Base-by-base conservation (phyloP, 805 yeast genomes). In the Wickerhamiella kurtzmanii region DNA sequence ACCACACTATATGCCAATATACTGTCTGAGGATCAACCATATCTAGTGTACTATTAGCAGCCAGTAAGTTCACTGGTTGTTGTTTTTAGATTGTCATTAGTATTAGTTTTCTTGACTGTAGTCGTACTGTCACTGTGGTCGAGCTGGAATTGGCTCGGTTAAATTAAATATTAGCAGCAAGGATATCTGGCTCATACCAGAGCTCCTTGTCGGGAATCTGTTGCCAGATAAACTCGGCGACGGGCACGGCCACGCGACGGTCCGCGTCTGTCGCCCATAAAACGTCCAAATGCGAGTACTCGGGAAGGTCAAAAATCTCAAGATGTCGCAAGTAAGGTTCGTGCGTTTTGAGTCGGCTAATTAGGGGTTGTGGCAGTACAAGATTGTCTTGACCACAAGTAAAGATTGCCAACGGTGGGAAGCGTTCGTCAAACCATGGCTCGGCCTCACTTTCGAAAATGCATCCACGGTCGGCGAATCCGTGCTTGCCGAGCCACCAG, bases 281-380 rank as follows among this genome's bases (percentile, higher is more conserved):
- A 0, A 87, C 95, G 63, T 89, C 98, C 45, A 89, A 65, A 63
- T 89, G 98, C 16, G 87, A 77, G 61, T 89, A 89, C 8, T 70
- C 73, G 0, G 75, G 73, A 4, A 89, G 50, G 44, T 71, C 72
- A 18, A 68, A 57, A 18, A 65, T 63, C 43, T 43, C 44, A 35
- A 22, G 42, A 15, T 45, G 44, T 20, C 46, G 41, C n/a, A 50
- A 44, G 21, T 52, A 50, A 2, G 51, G 48, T 63, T 89, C 97
- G 50, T 70, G 68, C 36, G 69, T 64, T 16, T 68, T 62, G 64
- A 89, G 71, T 56, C 89, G 88, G 17, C 77, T 65, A 9, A 78
- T 67, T 35, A 92, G 70, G 47, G 77, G 63, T 28, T 70, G 71
- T 0, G 94, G 92, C 61, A 84, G 81, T 8, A 89, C 96, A 35